A percentile compares a stretch with the other conserved stretches of the same genome.
phyloP scores from a whole-genome alignment of 2,329 filamentous ascomycete genomes.

The Colletotrichum cuscutae region DNA sequence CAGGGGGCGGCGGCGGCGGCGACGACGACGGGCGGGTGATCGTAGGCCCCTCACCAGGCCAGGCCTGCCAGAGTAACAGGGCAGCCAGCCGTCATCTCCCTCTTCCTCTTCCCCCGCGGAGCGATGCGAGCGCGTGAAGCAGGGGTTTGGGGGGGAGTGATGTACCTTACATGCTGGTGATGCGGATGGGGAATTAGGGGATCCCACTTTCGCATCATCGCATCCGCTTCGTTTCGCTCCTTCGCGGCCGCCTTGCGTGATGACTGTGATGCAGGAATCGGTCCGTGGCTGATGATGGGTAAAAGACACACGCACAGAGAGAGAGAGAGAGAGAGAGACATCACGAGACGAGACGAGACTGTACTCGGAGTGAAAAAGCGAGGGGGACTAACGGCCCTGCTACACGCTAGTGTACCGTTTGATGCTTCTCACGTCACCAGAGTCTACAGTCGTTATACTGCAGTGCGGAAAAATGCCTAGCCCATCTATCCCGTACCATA shows the following conservation, averaged over 20 bases:
- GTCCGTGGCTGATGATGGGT: background rate
- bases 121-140: too few species aligned
- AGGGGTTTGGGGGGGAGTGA: too few species aligned
- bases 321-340: constrained; percentile 32
- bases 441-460: background rate
- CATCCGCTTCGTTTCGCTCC: background rate
- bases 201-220: background rate
- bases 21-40: background rate
- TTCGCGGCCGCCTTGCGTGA: background rate
- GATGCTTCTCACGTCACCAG: background rate
- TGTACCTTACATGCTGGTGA: background rate
- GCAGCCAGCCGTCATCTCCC: too few species aligned
- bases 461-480: background rate
- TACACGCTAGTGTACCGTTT: background rate
- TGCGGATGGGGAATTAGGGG: constrained; percentile 5
- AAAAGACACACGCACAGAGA: constrained; percentile 18
- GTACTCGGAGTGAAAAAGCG: constrained; percentile 10
- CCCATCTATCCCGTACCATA: constrained; percentile 7
- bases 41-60: background rate
- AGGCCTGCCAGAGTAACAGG: background rate
- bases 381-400: background rate
- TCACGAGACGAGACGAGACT: constrained; percentile 17
- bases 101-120: too few species aligned
- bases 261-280: background rate
- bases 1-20: background rate